Conservation (phyloP, 2,329 filamentous ascomycete genomes). For the Calonectria crousiana region DNA sequence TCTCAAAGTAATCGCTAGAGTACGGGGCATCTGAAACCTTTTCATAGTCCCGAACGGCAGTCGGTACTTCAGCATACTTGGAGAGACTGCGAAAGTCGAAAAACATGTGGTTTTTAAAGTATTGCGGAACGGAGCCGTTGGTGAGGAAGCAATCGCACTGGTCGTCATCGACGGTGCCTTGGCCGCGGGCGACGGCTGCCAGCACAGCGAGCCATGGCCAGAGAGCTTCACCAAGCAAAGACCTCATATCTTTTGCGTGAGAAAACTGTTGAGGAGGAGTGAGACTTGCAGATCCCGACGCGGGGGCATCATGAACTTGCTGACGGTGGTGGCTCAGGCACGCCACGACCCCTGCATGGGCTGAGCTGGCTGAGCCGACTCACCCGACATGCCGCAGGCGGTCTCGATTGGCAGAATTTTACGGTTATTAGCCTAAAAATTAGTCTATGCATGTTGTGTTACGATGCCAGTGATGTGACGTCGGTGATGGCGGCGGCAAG, state of each 20-base stretch:
- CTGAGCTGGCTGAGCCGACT: neutral
- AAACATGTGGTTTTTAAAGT: slow-evolving; percentile 44
- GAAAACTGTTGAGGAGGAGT: neutral
- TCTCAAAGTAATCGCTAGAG: slow-evolving; percentile 52
- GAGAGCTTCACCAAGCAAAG: neutral
- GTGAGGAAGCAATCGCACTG: slow-evolving; percentile 48
- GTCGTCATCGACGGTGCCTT: slow-evolving; percentile 31
- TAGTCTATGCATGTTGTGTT: neutral
- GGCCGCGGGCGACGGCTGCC: slow-evolving; percentile 24
- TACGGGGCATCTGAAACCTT: slow-evolving; percentile 45
- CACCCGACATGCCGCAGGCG: neutral
- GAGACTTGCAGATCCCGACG: neutral
- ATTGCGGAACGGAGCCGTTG: slow-evolving; percentile 38
- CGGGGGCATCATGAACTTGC: slow-evolving; percentile 2
- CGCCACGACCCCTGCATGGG: slow-evolving; percentile 1
- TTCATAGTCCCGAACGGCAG: slow-evolving; percentile 42
- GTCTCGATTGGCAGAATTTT: neutral
- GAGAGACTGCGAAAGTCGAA: slow-evolving; percentile 46
- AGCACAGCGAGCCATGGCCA: slow-evolving; percentile 17
- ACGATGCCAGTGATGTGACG: neutral
- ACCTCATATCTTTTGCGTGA: neutral
- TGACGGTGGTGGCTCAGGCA: neutral
- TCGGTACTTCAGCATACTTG: slow-evolving; percentile 45
- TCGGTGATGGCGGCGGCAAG: neutral
- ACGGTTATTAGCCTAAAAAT: slow-evolving; percentile 11